A percentile compares a stretch with the other conserved stretches of the same genome.
phyloP scores from a whole-genome alignment of 345 rosid genomes.

The Aquilaria yunnanensis region DNA sequence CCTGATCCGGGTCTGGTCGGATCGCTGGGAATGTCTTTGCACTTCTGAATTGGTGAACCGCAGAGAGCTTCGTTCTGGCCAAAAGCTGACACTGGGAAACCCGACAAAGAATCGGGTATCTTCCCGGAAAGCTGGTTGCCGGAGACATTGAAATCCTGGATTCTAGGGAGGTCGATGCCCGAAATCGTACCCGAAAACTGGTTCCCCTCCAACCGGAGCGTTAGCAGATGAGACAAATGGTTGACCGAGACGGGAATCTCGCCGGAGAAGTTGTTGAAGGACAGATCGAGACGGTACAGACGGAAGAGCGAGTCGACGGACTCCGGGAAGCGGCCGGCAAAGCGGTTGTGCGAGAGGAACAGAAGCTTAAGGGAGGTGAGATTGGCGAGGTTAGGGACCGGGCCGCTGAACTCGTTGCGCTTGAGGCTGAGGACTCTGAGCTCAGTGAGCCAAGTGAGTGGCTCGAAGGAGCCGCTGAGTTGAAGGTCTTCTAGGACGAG shows the following conservation, averaged over 20 bases:
- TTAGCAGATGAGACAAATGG: constrained; percentile 62
- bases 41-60: constrained; percentile 52
- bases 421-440: constrained; percentile 84
- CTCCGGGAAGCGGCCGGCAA: constrained; percentile 60
- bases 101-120: constrained; percentile 59
- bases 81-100: constrained; percentile 57
- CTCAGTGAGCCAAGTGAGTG: constrained; percentile 47
- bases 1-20: constrained; percentile 63
- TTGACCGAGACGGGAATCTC: constrained; percentile 39
- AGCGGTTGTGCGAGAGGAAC: constrained; percentile 62
- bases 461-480: constrained; percentile 49
- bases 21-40: constrained; percentile 26
- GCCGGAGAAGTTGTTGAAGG: constrained; percentile 75
- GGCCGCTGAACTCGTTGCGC: constrained; percentile 52
- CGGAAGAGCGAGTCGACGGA: constrained; percentile 39
- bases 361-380: constrained; percentile 71
- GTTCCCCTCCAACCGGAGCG: constrained; percentile 67
- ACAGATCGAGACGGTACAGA: constrained; percentile 82
- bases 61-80: constrained; percentile 53
- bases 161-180: constrained; percentile 34
- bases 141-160: constrained; percentile 80
- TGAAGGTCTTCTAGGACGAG: constrained; percentile 62
- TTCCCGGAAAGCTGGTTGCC: constrained; percentile 52
- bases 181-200: constrained; percentile 50
- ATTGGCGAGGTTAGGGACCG: constrained; percentile 54